Evolutionary conservation across 2,329 filamentous ascomycete genomes (phyloP).

Genomic region (Curvularia eragrostidis): DNA sequence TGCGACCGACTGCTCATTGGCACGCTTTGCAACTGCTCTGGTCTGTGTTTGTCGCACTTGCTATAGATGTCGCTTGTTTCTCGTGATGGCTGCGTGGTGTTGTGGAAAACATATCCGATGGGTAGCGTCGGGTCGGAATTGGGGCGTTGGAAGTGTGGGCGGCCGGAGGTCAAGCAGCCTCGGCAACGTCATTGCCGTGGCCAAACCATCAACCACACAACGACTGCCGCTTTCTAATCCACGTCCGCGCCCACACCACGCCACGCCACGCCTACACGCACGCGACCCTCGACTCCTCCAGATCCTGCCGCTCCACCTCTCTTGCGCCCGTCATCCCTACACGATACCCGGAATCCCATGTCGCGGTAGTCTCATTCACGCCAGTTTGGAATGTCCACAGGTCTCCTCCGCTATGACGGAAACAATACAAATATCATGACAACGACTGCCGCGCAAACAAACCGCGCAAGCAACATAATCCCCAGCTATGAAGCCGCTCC

Average conservation of each 20-base stretch:
- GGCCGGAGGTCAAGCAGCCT: slow-evolving; percentile 17
- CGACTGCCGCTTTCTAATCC: slow-evolving; percentile 17
- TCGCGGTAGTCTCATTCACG: slow-evolving; percentile 27
- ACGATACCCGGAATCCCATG: slow-evolving; percentile 22
- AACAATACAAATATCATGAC: slow-evolving; percentile 44
- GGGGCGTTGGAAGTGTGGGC: slow-evolving; percentile 1
- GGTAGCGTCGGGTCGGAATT: slow-evolving; percentile 22
- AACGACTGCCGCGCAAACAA: slow-evolving; percentile 35
- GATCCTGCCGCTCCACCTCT: background rate
- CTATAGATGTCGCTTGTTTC: background rate
- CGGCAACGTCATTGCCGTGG: slow-evolving; percentile 19
- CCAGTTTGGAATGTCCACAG: slow-evolving; percentile 47
- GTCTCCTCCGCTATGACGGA: slow-evolving; percentile 48
- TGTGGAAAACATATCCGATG: slow-evolving; percentile 16
- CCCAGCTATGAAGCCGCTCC: slow-evolving; percentile 62
- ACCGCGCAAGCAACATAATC: slow-evolving; percentile 20
- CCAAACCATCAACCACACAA: slow-evolving; percentile 18
- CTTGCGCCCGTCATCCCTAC: background rate
- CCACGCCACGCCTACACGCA: background rate
- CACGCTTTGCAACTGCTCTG: background rate
- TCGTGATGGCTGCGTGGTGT: slow-evolving; percentile 2
- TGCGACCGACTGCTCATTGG: background rate
- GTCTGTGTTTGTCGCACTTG: background rate
- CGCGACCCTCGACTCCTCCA: slow-evolving; percentile 8
- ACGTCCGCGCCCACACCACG: background rate